A percentile compares a stretch with the other conserved stretches of the same genome.
These are phyloP conservation scores for Lachnellula arida DNA, from an alignment of 2,329 filamentous ascomycete species.

Conservation along the genomic window DNA sequence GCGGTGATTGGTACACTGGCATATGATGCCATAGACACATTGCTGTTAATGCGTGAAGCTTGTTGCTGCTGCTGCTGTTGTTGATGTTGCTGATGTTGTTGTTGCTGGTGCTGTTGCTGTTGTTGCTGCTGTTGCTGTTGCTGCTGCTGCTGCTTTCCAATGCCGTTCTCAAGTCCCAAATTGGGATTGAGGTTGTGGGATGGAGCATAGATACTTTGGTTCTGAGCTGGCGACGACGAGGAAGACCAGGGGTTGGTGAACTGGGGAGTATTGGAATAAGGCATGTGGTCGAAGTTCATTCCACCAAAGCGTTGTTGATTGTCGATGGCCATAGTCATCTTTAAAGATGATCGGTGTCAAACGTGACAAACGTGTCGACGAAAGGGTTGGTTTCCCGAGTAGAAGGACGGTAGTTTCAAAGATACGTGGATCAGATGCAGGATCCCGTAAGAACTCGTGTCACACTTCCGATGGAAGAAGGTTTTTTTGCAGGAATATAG, in stretches of 20 bases:
- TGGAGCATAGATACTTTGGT: conserved; percentile 56
- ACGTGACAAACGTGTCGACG: conserved; percentile 1
- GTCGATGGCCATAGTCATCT: conserved; percentile 94
- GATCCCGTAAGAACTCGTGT: conserved; percentile 27
- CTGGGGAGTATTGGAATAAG: conserved; percentile 61
- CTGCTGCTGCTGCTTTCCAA: conserved; percentile 44
- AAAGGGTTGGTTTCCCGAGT: conserved; percentile 5
- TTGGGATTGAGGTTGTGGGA: conserved; percentile 57
- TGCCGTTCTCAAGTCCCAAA: conserved; percentile 52
- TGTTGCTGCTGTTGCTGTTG: conserved; percentile 18
- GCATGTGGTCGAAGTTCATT: conserved; percentile 77
- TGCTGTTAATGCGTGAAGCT: conserved; percentile 52
- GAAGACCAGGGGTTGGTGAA: conserved; percentile 89
- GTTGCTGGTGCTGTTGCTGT: too few relatives aligned
- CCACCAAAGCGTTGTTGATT: conserved; percentile 75
- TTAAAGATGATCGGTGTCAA: conserved; percentile 17
- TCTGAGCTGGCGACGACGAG: conserved; percentile 44
- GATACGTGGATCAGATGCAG: conserved; percentile 30
- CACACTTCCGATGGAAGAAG: conserved; percentile 16
- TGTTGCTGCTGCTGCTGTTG: conserved; percentile 34
- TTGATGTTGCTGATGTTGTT: too few relatives aligned
- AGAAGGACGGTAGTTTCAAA: conserved; percentile 15
- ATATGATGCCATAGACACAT: conserved; percentile 63
- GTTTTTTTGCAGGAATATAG: conserved; percentile 15
- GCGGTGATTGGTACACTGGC: conserved; percentile 67